A percentile compares a stretch with the other conserved stretches of the same genome.
phyloP scores from a whole-genome alignment of 345 rosid species.

The Euphorbia tirucalli region DNA sequence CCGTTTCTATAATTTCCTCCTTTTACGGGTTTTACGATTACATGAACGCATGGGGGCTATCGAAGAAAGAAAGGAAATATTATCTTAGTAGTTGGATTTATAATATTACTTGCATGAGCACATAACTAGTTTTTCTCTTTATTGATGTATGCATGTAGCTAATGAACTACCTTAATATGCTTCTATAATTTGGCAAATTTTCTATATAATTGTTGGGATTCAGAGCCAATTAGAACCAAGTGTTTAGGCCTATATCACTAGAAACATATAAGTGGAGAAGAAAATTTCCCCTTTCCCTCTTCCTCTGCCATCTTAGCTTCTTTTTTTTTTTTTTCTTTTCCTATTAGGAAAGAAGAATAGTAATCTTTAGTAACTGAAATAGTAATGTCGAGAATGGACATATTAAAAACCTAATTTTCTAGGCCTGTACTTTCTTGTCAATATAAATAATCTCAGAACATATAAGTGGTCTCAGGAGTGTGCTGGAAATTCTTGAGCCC shows the following conservation, averaged over 20 bases:
- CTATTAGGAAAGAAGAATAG: not conserved
- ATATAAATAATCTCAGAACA: not conserved
- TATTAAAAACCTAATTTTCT: not conserved
- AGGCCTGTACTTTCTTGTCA: not conserved
- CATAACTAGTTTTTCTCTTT: no score
- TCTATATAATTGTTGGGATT: no score
- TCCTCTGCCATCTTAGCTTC: not conserved
- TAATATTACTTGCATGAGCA: no score
- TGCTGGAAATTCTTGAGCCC: not conserved
- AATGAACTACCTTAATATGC: no score
- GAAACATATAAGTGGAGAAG: not conserved
- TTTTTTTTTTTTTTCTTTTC: no score
- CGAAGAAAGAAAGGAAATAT: no score
- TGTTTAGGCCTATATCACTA: not conserved
- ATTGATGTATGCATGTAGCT: no score
- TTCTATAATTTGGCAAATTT: no score
- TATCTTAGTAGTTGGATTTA: no score
- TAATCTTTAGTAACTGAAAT: not conserved
- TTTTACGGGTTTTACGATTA: not conserved
- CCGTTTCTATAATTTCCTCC: no score
- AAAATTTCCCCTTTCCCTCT: no score
- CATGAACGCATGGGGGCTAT: no score
- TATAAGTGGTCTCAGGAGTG: not conserved
- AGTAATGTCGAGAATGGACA: not conserved
- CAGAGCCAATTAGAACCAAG: not conserved